A percentile compares a stretch with the other conserved stretches of the same genome.
Conservation (phyloP, 139 green algal genomes). For the Chlamydomonas sphaeroides region DNA sequence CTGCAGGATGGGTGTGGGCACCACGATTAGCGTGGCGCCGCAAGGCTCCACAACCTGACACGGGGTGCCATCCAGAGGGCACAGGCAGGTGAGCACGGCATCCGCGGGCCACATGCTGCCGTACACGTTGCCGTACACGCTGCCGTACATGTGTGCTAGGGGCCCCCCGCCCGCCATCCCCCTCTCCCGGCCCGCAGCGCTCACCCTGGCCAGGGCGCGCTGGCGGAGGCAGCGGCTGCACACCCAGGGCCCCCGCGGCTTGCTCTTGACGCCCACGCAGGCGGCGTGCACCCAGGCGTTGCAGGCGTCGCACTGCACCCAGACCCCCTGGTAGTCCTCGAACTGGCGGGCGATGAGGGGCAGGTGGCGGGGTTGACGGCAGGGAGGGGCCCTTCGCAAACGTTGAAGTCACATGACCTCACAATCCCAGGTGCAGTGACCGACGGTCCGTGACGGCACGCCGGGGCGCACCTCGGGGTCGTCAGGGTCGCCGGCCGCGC, state of each 20-base stretch:
- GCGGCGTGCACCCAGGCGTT: constrained; percentile 75
- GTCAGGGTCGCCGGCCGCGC: constrained; percentile 1
- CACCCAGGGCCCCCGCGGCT: constrained; percentile 8
- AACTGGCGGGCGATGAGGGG: no score
- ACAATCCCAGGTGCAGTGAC: no score
- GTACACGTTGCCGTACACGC: no score
- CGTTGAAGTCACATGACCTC: no score
- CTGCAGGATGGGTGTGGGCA: constrained; percentile 84
- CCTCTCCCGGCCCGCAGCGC: not conserved
- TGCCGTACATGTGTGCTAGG: no score
- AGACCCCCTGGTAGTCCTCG: constrained; percentile 8
- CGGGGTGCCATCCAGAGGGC: no score
- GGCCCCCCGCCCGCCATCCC: no score
- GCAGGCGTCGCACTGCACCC: constrained; percentile 75
- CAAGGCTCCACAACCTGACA: constrained; percentile 58
- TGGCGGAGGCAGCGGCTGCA: constrained; percentile 67
- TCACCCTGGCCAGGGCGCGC: constrained; percentile 28
- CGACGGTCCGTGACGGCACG: no score
- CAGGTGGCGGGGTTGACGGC: no score
- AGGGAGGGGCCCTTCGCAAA: no score
- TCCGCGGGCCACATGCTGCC: no score
- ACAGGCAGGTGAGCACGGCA: no score
- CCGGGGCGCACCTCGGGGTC: constrained; percentile 15
- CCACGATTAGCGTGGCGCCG: constrained; percentile 91
- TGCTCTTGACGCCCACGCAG: constrained; percentile 63